phyloP scores from a whole-genome alignment of 352 stramenopile genomes.

The Discostella stelligera region DNA sequence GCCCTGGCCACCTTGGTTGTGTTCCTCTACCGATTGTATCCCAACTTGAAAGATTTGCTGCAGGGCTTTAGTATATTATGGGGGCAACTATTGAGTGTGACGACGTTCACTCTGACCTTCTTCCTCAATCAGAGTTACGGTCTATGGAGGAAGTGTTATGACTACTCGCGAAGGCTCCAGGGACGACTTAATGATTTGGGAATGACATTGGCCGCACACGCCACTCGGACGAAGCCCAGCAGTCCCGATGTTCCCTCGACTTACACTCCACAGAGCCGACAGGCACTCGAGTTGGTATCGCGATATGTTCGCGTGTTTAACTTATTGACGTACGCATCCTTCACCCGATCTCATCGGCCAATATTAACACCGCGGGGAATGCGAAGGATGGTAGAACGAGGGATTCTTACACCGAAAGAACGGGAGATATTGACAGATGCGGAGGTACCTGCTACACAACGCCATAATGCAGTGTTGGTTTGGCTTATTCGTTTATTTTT shows the following conservation, averaged over 20 bases:
- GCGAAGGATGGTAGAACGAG: constrained; percentile 77
- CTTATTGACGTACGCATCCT: constrained; percentile 83
- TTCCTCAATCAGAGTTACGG: constrained; percentile 84
- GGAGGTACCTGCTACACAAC: constrained; percentile 74
- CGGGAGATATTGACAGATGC: constrained; percentile 69
- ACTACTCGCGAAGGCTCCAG: constrained; percentile 73
- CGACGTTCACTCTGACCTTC: constrained; percentile 83
- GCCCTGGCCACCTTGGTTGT: constrained; percentile 60
- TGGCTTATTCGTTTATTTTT: constrained; percentile 81
- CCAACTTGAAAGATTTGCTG: constrained; percentile 53
- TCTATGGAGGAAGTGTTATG: constrained; percentile 83
- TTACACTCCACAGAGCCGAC: constrained; percentile 67
- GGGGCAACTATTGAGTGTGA: constrained; percentile 77
- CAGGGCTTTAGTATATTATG: constrained; percentile 75
- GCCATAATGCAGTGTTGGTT: constrained; percentile 78
- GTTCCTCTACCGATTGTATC: constrained; percentile 62
- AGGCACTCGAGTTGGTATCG: constrained; percentile 75
- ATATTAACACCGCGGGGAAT: constrained; percentile 82
- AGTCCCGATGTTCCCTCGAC: constrained; percentile 60
- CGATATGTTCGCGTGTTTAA: constrained; percentile 84
- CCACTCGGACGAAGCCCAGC: constrained; percentile 41
- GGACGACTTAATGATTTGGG: constrained; percentile 82
- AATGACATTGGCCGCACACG: constrained; percentile 79
- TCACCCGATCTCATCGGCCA: constrained; percentile 81
- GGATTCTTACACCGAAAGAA: constrained; percentile 78